phyloP scores from a whole-genome alignment of 495 filamentous ascomycete genomes.

The Neurospora sp. region DNA sequence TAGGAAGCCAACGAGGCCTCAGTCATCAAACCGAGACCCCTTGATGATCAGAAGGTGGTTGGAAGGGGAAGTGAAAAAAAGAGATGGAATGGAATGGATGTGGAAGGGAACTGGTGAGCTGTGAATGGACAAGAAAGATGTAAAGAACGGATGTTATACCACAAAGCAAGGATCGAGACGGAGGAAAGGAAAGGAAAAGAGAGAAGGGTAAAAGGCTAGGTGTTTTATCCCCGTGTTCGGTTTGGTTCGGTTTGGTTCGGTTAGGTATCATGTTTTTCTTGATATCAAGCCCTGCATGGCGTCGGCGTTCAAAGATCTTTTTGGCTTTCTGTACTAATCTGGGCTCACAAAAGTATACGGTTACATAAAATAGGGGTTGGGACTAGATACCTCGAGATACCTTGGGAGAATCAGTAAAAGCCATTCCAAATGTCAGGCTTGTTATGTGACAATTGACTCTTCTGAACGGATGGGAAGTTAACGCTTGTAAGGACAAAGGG shows the following conservation, averaged over 20 bases:
- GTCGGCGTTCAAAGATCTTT: constrained; percentile 2
- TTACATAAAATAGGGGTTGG: not conserved
- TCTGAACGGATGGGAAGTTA: not conserved
- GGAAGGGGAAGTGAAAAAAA: not conserved
- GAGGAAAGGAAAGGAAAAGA: not conserved
- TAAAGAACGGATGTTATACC: not conserved
- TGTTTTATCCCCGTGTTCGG: not conserved
- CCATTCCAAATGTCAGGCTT: not conserved
- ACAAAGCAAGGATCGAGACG: not conserved
- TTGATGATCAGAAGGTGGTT: not conserved
- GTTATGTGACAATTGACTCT: not conserved
- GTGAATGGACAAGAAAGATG: not conserved
- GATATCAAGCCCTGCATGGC: constrained; percentile 4
- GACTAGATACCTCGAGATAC: not conserved
- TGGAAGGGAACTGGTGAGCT: not conserved
- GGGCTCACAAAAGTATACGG: constrained; percentile 1
- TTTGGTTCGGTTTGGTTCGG: not conserved
- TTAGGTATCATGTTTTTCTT: constrained; percentile 1
- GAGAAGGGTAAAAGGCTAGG: not conserved
- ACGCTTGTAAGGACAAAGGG: not conserved
- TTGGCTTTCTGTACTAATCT: constrained; percentile 1
- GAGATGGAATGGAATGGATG: not conserved
- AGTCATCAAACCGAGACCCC: not conserved
- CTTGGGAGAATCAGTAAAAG: not conserved
- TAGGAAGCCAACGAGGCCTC: not conserved